A percentile compares a stretch with the other conserved stretches of the same genome.
Conservation (phyloP, 2,329 filamentous ascomycete species). For the Byssothecium circinans region DNA sequence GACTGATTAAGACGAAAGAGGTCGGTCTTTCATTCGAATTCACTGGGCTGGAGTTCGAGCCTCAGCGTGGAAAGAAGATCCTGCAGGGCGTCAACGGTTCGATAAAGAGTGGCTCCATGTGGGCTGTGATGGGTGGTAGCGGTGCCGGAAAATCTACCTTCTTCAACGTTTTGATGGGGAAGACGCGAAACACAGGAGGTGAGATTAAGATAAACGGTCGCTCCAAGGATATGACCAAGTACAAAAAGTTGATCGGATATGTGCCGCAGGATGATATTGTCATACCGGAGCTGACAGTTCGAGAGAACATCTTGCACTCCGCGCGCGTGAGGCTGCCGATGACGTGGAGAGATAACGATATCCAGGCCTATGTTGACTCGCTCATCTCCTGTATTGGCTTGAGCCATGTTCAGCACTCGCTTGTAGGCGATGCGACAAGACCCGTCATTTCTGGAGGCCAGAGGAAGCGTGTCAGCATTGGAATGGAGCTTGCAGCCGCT, state of each 20-base stretch:
- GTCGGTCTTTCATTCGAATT: slow-evolving; percentile 14
- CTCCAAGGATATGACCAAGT: slow-evolving; percentile 46
- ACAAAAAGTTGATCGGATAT: slow-evolving; percentile 64
- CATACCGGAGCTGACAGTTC: slow-evolving; percentile 61
- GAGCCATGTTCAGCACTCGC: slow-evolving; percentile 54
- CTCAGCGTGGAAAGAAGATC: slow-evolving; percentile 50
- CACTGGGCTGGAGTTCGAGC: slow-evolving; percentile 44
- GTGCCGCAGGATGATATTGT: slow-evolving; percentile 65
- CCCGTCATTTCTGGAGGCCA: slow-evolving; percentile 62
- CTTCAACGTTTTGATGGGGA: slow-evolving; percentile 60
- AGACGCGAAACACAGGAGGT: slow-evolving; percentile 56
- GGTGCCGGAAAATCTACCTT: slow-evolving; percentile 64
- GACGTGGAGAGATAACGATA: slow-evolving; percentile 54
- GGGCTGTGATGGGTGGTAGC: slow-evolving; percentile 59
- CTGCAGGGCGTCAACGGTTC: slow-evolving; percentile 58
- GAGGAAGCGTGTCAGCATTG: slow-evolving; percentile 63
- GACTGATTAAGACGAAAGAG: slow-evolving; percentile 12
- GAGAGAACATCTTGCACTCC: slow-evolving; percentile 64
- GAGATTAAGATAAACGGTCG: slow-evolving; percentile 53
- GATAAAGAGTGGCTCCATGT: slow-evolving; percentile 58
- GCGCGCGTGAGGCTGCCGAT: slow-evolving; percentile 58
- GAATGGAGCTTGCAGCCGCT: slow-evolving; percentile 45
- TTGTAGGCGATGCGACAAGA: slow-evolving; percentile 56
- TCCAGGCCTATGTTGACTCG: slow-evolving; percentile 27
- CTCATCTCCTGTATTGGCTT: slow-evolving; percentile 29